Percentiles rank a stretch among this genome's conserved stretches.
Evolutionary conservation across 2,329 filamentous ascomycete genomes (phyloP).

Genomic region (Periglandula ipomoeae): DNA sequence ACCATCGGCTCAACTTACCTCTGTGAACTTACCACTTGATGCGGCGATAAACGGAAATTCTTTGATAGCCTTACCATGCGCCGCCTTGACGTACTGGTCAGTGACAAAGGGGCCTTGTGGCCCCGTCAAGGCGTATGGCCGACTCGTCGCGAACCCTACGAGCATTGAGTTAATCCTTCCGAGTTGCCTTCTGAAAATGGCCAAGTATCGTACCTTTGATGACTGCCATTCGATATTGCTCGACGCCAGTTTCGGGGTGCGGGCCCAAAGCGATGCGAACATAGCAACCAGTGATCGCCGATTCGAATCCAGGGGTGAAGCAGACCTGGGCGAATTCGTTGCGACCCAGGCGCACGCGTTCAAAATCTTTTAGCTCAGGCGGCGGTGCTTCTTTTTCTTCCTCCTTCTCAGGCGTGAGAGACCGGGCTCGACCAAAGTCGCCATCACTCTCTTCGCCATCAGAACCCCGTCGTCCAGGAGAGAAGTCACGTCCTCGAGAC

Average conservation of each 20-base stretch:
- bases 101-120: constrained; percentile 73
- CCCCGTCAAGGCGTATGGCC: constrained; percentile 73
- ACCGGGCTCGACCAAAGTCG: constrained; percentile 58
- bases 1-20: constrained; percentile 39
- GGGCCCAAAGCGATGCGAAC: constrained; percentile 76
- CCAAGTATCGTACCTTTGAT: constrained; percentile 61
- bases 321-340: constrained; percentile 84
- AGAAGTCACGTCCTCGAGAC: constrained; percentile 49
- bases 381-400: constrained; percentile 60
- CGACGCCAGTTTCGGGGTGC: constrained; percentile 60
- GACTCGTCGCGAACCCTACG: constrained; percentile 65
- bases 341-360: constrained; percentile 74
- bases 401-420: constrained; percentile 51
- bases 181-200: background rate
- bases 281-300: constrained; percentile 74
- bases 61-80: constrained; percentile 74
- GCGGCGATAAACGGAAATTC: constrained; percentile 87
- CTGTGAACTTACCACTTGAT: constrained; percentile 78
- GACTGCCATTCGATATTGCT: constrained; percentile 77
- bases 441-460: constrained; percentile 64
- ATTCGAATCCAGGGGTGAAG: constrained; percentile 85
- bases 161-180: background rate
- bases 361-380: constrained; percentile 69
- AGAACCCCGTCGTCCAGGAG: constrained; percentile 23
- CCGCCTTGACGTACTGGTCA: constrained; percentile 73